Evolutionary conservation across 305 asterid species (phyloP).

Genomic region (Fraxinus albicans): DNA sequence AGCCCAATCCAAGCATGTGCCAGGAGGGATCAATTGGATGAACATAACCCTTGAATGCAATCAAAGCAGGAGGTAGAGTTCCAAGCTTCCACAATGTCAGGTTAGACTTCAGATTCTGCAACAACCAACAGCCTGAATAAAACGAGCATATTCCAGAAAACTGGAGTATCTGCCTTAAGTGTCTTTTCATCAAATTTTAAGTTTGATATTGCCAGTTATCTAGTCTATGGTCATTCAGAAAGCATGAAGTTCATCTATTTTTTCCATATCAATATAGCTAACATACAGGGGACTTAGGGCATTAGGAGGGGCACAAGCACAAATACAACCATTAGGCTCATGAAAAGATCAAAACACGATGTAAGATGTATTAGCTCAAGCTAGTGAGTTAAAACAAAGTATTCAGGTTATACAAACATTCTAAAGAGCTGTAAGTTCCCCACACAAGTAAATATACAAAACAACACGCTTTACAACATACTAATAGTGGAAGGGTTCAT

Average conservation of each 20-base stretch:
- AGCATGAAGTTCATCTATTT: background rate
- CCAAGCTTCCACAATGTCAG: constrained; percentile 97
- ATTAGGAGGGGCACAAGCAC: background rate
- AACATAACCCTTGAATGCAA: constrained; percentile 85
- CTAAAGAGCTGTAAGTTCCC: background rate
- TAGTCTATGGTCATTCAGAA: background rate
- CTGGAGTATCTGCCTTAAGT: background rate
- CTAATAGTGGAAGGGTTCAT: background rate
- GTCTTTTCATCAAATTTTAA: background rate
- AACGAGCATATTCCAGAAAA: background rate
- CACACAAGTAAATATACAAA: background rate
- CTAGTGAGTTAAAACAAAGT: background rate
- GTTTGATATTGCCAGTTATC: background rate
- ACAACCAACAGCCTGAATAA: constrained; percentile 9
- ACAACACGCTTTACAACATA: background rate
- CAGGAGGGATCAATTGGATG: constrained; percentile 88
- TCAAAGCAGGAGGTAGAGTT: constrained; percentile 95
- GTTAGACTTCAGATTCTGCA: constrained; percentile 93
- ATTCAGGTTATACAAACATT: background rate
- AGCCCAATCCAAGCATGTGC: constrained; percentile 99
- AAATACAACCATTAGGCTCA: background rate
- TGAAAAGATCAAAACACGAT: background rate
- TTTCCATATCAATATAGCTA: background rate
- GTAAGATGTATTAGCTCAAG: background rate
- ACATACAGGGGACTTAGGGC: background rate